These are phyloP conservation scores for Pythium apleroticum DNA, from an alignment of 352 stramenopile genomes.

Conservation along the genomic window DNA sequence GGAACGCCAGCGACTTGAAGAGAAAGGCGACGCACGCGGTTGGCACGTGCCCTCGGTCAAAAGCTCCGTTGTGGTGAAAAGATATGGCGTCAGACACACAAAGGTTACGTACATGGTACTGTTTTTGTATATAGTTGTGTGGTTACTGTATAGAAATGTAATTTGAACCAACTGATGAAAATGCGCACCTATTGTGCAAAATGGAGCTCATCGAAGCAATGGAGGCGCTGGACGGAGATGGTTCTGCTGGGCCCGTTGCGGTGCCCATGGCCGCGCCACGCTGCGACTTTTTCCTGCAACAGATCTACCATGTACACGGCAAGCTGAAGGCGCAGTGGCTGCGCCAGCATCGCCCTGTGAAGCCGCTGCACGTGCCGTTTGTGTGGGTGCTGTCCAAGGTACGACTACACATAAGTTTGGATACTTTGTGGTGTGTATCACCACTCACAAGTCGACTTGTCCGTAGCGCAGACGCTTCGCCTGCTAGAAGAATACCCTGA, in stretches of 20 bases:
- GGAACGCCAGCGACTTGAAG: not conserved
- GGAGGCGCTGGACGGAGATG: conserved; percentile 40
- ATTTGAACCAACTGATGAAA: not conserved
- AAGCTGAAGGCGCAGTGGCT: conserved; percentile 43
- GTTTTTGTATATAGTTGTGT: not conserved
- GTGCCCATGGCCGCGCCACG: not conserved
- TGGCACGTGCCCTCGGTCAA: not conserved
- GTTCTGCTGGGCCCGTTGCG: not conserved
- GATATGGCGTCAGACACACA: not conserved
- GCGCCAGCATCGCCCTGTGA: conserved; percentile 27
- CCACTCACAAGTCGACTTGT: not conserved
- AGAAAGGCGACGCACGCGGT: not conserved
- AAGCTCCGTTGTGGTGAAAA: not conserved
- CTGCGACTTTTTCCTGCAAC: conserved; percentile 47
- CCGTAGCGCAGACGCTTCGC: conserved; percentile 36
- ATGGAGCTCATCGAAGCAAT: conserved; percentile 70
- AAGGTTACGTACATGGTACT: not conserved
- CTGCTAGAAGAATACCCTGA: conserved; percentile 68
- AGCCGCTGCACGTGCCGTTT: conserved; percentile 38
- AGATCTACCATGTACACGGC: conserved; percentile 42
- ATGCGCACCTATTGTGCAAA: not conserved
- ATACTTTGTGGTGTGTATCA: not conserved
- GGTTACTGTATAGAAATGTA: not conserved
- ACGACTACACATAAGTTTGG: not conserved
- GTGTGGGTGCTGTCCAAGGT: conserved; percentile 62